These are phyloP conservation scores for Cordyceps cicadae DNA, from an alignment of 2,329 filamentous ascomycete genomes.

Conservation along the genomic window DNA sequence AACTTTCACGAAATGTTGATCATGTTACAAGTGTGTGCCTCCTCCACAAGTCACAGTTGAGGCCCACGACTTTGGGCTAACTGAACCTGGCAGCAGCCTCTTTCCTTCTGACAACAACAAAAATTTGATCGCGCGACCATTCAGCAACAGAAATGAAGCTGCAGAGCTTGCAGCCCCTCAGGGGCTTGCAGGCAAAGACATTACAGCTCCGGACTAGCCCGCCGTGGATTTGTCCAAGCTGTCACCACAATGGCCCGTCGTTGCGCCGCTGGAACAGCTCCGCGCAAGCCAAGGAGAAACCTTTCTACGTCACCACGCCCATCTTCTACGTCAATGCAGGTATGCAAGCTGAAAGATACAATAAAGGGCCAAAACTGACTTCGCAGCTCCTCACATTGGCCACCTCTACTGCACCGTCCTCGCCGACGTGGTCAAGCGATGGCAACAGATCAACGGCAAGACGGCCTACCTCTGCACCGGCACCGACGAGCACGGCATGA, in stretches of 20 bases:
- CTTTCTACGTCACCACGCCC: constrained; percentile 90
- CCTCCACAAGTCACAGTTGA: no score
- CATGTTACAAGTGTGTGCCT: no score
- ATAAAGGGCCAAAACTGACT: not conserved
- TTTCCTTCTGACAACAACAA: not conserved
- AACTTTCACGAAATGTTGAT: no score
- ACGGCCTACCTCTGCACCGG: constrained; percentile 74
- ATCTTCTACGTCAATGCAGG: constrained; percentile 99
- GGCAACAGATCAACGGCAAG: constrained; percentile 68
- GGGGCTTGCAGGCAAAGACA: constrained; percentile 17
- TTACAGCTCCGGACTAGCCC: constrained; percentile 14
- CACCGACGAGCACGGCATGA: constrained; percentile 96
- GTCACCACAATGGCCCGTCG: constrained; percentile 17
- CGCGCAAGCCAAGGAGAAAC: constrained; percentile 45
- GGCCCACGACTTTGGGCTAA: no score
- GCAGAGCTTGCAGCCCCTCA: constrained; percentile 20
- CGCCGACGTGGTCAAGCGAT: constrained; percentile 85
- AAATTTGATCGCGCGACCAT: not conserved
- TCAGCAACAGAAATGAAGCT: constrained; percentile 20
- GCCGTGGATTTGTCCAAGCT: constrained; percentile 23
- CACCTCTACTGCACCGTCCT: constrained; percentile 92
- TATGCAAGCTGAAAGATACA: constrained; percentile 26
- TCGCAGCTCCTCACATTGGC: constrained; percentile 77
- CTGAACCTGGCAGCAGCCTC: no score
- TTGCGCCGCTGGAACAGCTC: constrained; percentile 25